Percentiles rank a stretch among this genome's conserved stretches.
phyloP scores from a whole-genome alignment of 371 early-diverging fungal genomes.

The Syncephalastrum racemosum region DNA sequence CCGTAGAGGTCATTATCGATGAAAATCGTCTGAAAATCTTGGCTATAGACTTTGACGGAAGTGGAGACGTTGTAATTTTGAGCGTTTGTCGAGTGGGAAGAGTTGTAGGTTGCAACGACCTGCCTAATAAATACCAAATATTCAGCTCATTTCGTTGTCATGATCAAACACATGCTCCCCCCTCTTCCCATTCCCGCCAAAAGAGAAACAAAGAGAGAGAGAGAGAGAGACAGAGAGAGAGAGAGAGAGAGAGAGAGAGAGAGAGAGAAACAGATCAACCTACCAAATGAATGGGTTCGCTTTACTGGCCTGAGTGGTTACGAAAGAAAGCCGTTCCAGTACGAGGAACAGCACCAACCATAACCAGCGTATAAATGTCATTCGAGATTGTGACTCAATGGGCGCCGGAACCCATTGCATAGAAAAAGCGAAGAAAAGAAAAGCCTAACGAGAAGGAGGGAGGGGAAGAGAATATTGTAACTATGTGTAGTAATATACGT shows the following conservation, averaged over 20 bases:
- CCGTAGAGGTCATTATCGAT: slow-evolving; percentile 27
- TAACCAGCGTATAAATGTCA: too few relatives aligned
- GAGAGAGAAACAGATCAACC: too few relatives aligned
- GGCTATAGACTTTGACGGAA: slow-evolving; percentile 32
- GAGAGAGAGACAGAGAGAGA: neutral
- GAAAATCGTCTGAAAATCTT: slow-evolving; percentile 41
- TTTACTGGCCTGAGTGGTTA: slow-evolving; percentile 1
- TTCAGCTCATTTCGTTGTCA: slow-evolving; percentile 1
- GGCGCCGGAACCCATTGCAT: too few relatives aligned
- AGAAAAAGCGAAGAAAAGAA: too few relatives aligned
- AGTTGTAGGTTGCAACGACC: neutral
- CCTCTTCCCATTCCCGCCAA: neutral
- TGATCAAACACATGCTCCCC: too few relatives aligned
- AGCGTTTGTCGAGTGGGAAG: slow-evolving; percentile 21
- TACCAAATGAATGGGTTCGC: slow-evolving; percentile 12
- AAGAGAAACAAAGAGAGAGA: neutral
- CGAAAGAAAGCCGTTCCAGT: too few relatives aligned
- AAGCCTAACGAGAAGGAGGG: too few relatives aligned
- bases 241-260: neutral
- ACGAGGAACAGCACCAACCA: too few relatives aligned
- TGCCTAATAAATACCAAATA: neutral
- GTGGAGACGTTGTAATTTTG: slow-evolving; percentile 19
- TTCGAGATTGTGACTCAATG: too few relatives aligned
- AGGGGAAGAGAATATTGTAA: too few relatives aligned
- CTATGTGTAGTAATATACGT: too few relatives aligned